Conservation (phyloP, 306 rosid species). For the Castanea crenata region DNA sequence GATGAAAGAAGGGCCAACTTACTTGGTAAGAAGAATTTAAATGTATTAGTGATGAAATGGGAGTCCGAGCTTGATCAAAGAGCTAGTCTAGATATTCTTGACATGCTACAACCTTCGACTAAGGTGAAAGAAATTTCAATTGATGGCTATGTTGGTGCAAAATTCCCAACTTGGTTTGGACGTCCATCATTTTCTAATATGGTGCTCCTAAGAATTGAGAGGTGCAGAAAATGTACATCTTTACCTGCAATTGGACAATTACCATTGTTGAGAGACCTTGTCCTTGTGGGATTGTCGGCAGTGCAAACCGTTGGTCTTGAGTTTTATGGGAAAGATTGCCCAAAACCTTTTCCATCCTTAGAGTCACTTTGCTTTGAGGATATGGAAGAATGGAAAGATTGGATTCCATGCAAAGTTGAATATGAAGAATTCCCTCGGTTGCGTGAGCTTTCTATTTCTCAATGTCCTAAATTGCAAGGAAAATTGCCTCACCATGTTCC, state of each 20-base stretch:
- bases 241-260: background rate
- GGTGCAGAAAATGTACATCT: background rate
- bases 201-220: background rate
- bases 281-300: background rate
- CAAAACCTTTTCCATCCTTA: background rate
- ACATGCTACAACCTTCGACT: background rate
- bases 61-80: background rate
- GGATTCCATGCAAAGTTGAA: background rate
- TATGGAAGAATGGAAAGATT: background rate
- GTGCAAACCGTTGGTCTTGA: background rate
- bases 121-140: background rate
- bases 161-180: slow-evolving; percentile 2
- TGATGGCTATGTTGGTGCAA: background rate
- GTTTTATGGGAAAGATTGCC: background rate
- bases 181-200: background rate
- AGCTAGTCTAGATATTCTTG: background rate
- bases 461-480: background rate
- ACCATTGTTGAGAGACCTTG: background rate
- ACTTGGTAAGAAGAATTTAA: background rate
- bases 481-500: background rate
- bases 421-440: background rate
- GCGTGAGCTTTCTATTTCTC: background rate
- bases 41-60: background rate
- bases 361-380: background rate
- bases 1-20: slow-evolving; percentile 1